Evolutionary conservation across 257 asterid genomes (phyloP), one percentile per base, ranked within the genome.

Genomic region (Linaria vulgaris): DNA sequence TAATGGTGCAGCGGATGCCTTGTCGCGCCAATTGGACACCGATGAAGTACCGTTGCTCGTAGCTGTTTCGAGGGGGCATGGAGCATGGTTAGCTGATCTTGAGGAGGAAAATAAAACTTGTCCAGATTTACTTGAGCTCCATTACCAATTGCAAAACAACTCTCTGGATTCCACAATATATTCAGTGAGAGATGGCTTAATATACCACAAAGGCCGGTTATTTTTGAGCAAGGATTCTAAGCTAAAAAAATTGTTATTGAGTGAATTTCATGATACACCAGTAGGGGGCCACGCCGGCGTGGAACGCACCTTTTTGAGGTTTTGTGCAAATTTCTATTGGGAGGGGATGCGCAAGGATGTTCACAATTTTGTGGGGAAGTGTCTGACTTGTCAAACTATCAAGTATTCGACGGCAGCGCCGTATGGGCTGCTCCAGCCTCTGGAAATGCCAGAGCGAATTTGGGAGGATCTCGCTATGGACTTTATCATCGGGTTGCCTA

Each of bases 201-300:
- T 50, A 2, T 12, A 13, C 5, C 17, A n/a, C 12, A 50, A 50
- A 22, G 25, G 25, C 8, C 21, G 56, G 16, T 16, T 50, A 11
- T 17, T 16, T 2, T 16, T 50, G 7, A 2, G n/a, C 16, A 16
- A 3, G 1, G 21, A 4, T 12, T 50, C 56, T 11, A 12, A 5
- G 1, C 17, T 12, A 11, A 50, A 6, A 2, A 12, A 12, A 2
- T 22, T 5, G 5, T 21, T 50, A 11, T 11, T 50, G 6, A 17
- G 17, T n/a, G 56, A 50, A 50, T 50, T 50, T 16, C 56, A 50
- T 16, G 56, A 50, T 6, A 50, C 56, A 13, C 56, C 56, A 4
- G 3, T 11, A 1, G 56, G 56, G 21, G 3, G 56, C 2, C 56
- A 50, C 17, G 56, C 16, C 4, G 56, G 56, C 3, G 22, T 16